phyloP scores from a whole-genome alignment of 805 yeast species.

The Starmerella roubikii region DNA sequence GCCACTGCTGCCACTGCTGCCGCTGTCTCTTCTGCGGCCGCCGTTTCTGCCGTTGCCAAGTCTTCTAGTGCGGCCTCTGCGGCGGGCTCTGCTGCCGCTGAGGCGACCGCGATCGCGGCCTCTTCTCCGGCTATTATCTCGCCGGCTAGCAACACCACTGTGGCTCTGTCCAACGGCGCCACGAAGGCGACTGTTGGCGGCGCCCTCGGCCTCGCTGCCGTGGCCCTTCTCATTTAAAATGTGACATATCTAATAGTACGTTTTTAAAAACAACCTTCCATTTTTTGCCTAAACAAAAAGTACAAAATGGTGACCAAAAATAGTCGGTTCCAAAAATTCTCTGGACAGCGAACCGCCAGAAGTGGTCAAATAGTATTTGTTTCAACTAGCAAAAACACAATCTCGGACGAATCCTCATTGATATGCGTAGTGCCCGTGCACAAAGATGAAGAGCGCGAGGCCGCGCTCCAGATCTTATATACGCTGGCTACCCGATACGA shows the following conservation, averaged over 20 bases:
- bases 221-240: constrained; percentile 2
- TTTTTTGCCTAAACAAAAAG: too few relatives aligned
- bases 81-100: constrained; percentile 1
- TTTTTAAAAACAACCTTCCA: too few relatives aligned
- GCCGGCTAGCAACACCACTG: constrained; percentile 77
- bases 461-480: neutral
- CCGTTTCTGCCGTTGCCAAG: constrained; percentile 9
- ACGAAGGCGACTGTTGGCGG: neutral
- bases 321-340: constrained; percentile 22
- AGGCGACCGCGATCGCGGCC: neutral
- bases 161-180: constrained; percentile 20
- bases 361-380: constrained; percentile 86
- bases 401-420: constrained; percentile 99
- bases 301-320: neutral
- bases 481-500: neutral
- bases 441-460: constrained; percentile 56
- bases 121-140: too few relatives aligned
- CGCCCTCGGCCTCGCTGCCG: constrained; percentile 1
- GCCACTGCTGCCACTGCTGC: neutral
- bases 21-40: neutral
- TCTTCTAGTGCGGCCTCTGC: constrained; percentile 11
- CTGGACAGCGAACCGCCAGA: constrained; percentile 23
- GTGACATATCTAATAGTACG: too few relatives aligned
- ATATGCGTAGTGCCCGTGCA: constrained; percentile 99
- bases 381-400: constrained; percentile 99